phyloP scores from a whole-genome alignment of 106 monocot genomes.

The Hemerocallis citrina region DNA sequence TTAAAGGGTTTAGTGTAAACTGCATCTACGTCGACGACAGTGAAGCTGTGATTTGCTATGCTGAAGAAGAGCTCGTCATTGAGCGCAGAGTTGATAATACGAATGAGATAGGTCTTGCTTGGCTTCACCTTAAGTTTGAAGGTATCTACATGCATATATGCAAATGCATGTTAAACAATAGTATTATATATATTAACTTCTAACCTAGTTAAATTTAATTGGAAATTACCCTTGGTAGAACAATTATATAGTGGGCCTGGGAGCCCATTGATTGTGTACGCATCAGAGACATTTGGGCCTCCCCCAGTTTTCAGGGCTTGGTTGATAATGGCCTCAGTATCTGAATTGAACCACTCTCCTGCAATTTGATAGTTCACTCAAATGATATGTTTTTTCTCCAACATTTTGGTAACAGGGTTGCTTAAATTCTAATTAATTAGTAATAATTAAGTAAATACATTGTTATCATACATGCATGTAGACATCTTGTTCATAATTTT shows the following conservation, averaged over 20 bases:
- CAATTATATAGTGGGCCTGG: conserved; percentile 5
- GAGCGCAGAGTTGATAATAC: conserved; percentile 54
- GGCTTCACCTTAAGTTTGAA: conserved; percentile 53
- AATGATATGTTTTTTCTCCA: no score
- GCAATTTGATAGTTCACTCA: no score
- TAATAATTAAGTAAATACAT: no score
- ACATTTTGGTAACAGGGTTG: no score
- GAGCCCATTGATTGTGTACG: conserved; percentile 7
- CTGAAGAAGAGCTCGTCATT: conserved; percentile 63
- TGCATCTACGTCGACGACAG: conserved; percentile 43
- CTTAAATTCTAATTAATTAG: no score
- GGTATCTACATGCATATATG: conserved; percentile 18
- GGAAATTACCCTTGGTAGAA: background rate
- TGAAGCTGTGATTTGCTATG: conserved; percentile 51
- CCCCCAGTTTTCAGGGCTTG: conserved; percentile 3
- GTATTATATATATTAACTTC: no score
- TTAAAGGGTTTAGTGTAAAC: conserved; percentile 43
- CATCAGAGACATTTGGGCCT: conserved; percentile 14
- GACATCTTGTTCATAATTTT: no score
- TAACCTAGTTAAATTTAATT: no score
- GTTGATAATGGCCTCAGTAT: conserved; percentile 5
- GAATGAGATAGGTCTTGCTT: conserved; percentile 38
- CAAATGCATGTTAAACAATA: background rate
- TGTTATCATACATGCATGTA: no score
- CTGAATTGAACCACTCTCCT: conserved; percentile 15